Base-by-base conservation (phyloP, 176 grass and related monocot species). In the Carex pumila region DNA sequence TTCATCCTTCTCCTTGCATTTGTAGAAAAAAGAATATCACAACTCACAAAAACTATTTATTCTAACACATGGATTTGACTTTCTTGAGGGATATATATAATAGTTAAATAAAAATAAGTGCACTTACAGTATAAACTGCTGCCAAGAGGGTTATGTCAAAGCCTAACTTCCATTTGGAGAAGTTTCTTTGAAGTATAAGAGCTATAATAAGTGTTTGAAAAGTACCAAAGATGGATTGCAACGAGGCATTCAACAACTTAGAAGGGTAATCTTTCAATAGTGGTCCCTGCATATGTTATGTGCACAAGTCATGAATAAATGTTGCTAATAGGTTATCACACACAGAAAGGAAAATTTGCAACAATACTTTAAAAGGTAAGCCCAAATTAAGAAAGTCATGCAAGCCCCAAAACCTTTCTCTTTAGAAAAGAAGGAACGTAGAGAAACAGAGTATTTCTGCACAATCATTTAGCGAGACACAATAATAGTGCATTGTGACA, bases 181-280 rank as follows among this genome's bases (percentile, higher is more conserved):
- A 84, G 83, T 94, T 89, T 75, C 94, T 87, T 87, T 94, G 85
- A 58, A 94, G 59, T 43, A 70, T 65, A 1, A 94, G 71, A 31
- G 90, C 90, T 53, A 92, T 67, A 73, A 88, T 8, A 19, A 97
- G 85, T 4, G 90, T 65, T 84, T 97, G 94, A 10, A 91, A 12
- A 58, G 85, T 85, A 14, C 85, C 87, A 82, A 92, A 94, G 21
- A 82, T 12, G 81, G 88, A 89, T 75, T 97, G 88, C n/a, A 94
- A 86, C 32, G 85, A 87, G 19, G 90, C 90, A 80, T 91, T 94
- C 7, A 97, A 84, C 60, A 97, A 89, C 81, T 89, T 91, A 1
- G 94, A 90, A 8, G 92, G 92, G 59, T 92, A 92, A 75, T 91
- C 85, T 52, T 86, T 59, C 85, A 97, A 75, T 79, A 97, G 45